These are phyloP conservation scores for Geosmithia flava DNA, from an alignment of 2,329 filamentous ascomycete species.

Conservation along the genomic window DNA sequence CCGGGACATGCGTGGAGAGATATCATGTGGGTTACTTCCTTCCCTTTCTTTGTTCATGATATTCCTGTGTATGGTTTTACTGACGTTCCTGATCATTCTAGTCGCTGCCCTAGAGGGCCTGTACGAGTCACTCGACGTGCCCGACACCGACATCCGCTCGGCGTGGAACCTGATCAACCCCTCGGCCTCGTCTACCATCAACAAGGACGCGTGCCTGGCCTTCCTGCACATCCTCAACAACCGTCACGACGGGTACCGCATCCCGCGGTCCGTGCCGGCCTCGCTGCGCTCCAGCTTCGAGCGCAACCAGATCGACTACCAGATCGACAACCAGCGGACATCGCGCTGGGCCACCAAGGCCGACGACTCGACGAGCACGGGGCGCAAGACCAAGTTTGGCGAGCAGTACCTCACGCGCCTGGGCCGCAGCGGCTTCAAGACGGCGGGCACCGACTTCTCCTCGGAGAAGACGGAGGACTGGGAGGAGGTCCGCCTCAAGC, in stretches of 20 bases:
- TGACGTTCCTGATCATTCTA: constrained; percentile 14
- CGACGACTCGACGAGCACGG: constrained; percentile 70
- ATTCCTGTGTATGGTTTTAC: neutral
- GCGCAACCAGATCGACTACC: constrained; percentile 93
- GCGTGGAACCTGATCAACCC: constrained; percentile 98
- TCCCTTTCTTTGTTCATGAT: neutral
- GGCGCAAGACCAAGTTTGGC: constrained; percentile 92
- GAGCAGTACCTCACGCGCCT: constrained; percentile 91
- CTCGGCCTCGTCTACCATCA: constrained; percentile 67
- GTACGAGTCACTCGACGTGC: constrained; percentile 68
- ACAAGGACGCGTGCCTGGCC: constrained; percentile 86
- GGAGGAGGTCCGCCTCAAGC: constrained; percentile 93
- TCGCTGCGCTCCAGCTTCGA: constrained; percentile 89
- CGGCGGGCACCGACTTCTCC: constrained; percentile 82
- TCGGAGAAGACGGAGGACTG: constrained; percentile 82
- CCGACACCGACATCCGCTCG: constrained; percentile 70
- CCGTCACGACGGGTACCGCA: constrained; percentile 87
- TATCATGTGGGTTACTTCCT: constrained; percentile 47
- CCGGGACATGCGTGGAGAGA: constrained; percentile 74
- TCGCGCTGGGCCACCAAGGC: constrained; percentile 70
- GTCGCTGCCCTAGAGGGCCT: constrained; percentile 71
- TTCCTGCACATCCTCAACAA: constrained; percentile 97
- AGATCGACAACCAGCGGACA: constrained; percentile 64
- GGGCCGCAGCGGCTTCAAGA: constrained; percentile 70
- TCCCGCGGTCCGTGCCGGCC: constrained; percentile 82